Base-by-base conservation (phyloP, 2,329 filamentous ascomycete species). In the Clarireedia monteithiana region DNA sequence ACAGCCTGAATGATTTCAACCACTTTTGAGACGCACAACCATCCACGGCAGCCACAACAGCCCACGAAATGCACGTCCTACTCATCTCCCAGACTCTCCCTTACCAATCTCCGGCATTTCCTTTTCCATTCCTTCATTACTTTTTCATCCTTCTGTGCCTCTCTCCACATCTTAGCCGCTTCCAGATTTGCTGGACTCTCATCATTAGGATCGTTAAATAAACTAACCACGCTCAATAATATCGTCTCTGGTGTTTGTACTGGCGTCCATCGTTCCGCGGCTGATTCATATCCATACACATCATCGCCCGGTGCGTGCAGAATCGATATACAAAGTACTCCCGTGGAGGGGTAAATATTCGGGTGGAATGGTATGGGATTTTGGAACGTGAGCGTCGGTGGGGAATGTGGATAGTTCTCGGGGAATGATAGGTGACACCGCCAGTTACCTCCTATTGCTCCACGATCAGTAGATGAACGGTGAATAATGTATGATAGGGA, bases 161-260 rank as follows among this genome's bases (percentile, higher is more conserved):
- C 89, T 52, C 94, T 82, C 81, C 94, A 87, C 75, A 96, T 73
- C 59, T 88, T 82, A 10, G 92, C 94, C 3, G 94, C 94, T 75
- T 97, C 92, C 27, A 96, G 84, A 69, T 99, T 97, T 50, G 94
- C 94, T 0, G 94, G 90, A 65, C 87, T 92, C 77, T 97, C 94
- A 68, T 95, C 90, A 70, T 99, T 99, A 49, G 94, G 94, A 67
- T 88, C 87, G 61, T 89, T 85, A 62, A 99, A 84, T 76, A 99
- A 85, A 70, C 88, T 94, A 70, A 99, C 95, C 36, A 95, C 91
- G 66, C 85, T 91, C 34, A 99, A 74, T 48, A 99, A 75, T 60
- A 99, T 97, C 23, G 91, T 95, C 77, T 96, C 92, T 53, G 92
- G 91, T 12, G 88, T 91, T 73, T 97, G 94, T 2, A 97, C 92